Percentiles rank a stretch among this genome's conserved stretches.
Evolutionary conservation across 345 rosid species (phyloP).

Genomic region (Passiflora organensis): DNA sequence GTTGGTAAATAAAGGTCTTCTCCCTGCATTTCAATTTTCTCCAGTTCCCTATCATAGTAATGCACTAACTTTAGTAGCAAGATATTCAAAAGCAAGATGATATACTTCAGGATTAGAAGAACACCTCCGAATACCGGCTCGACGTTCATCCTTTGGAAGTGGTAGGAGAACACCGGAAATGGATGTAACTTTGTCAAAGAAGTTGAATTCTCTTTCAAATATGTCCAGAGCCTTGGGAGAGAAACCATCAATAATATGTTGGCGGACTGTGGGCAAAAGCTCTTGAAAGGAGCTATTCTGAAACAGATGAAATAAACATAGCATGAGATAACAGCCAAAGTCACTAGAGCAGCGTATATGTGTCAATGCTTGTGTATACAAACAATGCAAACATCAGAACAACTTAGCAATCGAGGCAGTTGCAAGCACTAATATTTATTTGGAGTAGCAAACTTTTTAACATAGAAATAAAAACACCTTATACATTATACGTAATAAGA

Average conservation of each 20-base stretch:
- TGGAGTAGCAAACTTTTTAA: too few relatives aligned
- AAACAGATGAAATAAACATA: slow-evolving; percentile 23
- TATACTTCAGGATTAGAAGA: slow-evolving; percentile 8
- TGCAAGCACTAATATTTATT: too few relatives aligned
- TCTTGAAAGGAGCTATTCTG: slow-evolving; percentile 80
- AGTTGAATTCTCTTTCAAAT: slow-evolving; percentile 84
- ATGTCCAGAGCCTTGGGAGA: slow-evolving; percentile 65
- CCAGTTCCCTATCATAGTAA: slow-evolving; percentile 63
- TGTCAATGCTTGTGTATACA: too few relatives aligned
- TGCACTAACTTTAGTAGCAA: slow-evolving; percentile 14
- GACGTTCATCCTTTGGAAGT: slow-evolving; percentile 90
- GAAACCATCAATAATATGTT: slow-evolving; percentile 83
- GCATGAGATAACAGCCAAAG: neutral
- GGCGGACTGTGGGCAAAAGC: slow-evolving; percentile 70
- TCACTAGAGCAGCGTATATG: neutral
- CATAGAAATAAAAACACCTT: too few relatives aligned
- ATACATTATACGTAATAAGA: too few relatives aligned
- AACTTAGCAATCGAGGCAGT: too few relatives aligned
- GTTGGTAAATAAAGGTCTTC: slow-evolving; percentile 93
- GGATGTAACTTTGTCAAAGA: slow-evolving; percentile 92
- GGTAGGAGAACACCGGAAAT: slow-evolving; percentile 77
- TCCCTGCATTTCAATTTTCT: slow-evolving; percentile 83
- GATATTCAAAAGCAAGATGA: slow-evolving; percentile 6
- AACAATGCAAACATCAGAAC: too few relatives aligned
- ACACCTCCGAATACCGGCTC: slow-evolving; percentile 92